Conservation (phyloP, 495 filamentous ascomycete species). For the Neurospora pannonica region DNA sequence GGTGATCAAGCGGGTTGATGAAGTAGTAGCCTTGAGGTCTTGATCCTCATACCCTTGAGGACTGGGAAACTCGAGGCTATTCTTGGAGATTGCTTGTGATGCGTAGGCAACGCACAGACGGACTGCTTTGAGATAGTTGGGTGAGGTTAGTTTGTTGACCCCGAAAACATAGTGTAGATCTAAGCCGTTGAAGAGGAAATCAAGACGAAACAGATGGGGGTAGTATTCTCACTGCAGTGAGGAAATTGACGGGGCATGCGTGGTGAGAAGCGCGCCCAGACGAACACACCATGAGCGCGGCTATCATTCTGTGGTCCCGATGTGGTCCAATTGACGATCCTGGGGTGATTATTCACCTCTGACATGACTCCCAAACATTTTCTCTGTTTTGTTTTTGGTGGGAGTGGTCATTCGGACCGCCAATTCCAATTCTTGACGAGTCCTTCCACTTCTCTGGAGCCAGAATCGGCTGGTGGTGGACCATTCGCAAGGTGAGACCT, state of each 20-base stretch:
- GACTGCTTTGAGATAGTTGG: neutral
- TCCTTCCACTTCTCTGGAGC: neutral
- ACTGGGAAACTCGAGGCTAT: neutral
- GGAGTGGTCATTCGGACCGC: neutral
- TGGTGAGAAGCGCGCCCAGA: neutral
- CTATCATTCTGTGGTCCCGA: neutral
- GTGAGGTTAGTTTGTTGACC: neutral
- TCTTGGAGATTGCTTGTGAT: neutral
- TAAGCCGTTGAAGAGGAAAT: neutral
- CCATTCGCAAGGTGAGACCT: neutral
- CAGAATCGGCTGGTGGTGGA: neutral
- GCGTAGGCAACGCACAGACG: neutral
- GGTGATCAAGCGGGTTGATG: neutral
- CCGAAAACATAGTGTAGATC: neutral
- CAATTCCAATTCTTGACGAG: neutral
- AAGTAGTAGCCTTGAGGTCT: neutral
- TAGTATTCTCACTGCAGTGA: neutral
- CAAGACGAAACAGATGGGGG: neutral
- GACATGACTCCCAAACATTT: neutral
- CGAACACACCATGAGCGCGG: neutral
- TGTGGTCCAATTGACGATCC: neutral
- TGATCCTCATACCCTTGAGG: neutral
- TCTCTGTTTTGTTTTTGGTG: neutral
- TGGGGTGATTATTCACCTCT: neutral
- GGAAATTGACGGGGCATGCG: neutral